These are phyloP conservation scores for Xylariaceae sp. DNA, from an alignment of 2,329 filamentous ascomycete genomes.

Conservation along the genomic window DNA sequence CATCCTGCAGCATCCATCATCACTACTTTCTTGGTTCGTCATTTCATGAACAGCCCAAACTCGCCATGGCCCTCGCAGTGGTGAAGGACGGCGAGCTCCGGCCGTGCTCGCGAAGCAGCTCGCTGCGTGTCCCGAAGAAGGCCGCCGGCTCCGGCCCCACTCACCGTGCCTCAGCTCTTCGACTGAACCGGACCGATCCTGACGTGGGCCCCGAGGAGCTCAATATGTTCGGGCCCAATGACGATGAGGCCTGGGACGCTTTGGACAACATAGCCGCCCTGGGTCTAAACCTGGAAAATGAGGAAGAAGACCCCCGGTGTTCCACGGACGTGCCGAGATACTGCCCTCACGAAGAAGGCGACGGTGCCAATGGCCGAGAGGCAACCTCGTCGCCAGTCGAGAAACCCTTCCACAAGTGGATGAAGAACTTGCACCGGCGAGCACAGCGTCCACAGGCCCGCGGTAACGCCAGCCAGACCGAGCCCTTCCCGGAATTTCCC, in stretches of 20 bases:
- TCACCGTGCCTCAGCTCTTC: conserved; percentile 20
- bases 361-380: conserved; percentile 6
- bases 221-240: conserved; percentile 24
- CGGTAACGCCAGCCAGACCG: conserved; percentile 12
- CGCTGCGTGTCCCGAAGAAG: conserved; percentile 31
- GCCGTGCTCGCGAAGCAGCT: conserved; percentile 27
- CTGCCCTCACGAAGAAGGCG: conserved; percentile 17
- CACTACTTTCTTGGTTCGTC: conserved; percentile 22
- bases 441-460: conserved; percentile 33
- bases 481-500: conserved; percentile 27
- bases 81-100: conserved; percentile 21
- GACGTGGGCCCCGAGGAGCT: conserved; percentile 25
- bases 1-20: conserved; percentile 28
- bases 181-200: conserved; percentile 18
- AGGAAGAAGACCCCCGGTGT: conserved; percentile 17
- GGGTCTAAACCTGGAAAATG: conserved; percentile 28
- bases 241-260: conserved; percentile 27
- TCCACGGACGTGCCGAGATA: conserved; percentile 18
- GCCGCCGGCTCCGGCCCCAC: conserved; percentile 30
- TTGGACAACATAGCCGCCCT: conserved; percentile 34
- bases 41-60: conserved; percentile 17
- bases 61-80: conserved; percentile 20
- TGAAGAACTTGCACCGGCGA: conserved; percentile 59
- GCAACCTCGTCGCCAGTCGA: conserved; percentile 7
- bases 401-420: conserved; percentile 62